Percentiles rank a stretch among this genome's conserved stretches.
These are phyloP conservation scores for Chlamydomonas incerta DNA, from an alignment of 139 green algal genomes.

Conservation along the genomic window DNA sequence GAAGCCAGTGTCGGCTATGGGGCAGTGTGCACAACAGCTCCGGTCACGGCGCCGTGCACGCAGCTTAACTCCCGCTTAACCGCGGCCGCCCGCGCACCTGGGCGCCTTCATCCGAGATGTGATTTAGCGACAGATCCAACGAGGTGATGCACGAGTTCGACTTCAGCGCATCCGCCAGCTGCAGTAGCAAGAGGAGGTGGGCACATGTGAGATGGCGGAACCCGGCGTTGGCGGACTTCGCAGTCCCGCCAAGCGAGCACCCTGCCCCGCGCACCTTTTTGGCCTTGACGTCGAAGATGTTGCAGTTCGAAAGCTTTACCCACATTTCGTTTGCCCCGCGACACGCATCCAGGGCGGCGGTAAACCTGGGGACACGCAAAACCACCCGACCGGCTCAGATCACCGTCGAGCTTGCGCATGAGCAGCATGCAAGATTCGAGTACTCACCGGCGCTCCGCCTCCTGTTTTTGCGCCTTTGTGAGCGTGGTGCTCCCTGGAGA, in stretches of 20 bases:
- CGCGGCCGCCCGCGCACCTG: constrained; percentile 43
- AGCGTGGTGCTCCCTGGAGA: neutral
- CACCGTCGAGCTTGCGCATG: neutral
- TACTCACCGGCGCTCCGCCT: constrained; percentile 40
- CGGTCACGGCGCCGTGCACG: no score
- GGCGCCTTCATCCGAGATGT: constrained; percentile 67
- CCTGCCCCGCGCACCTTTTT: constrained; percentile 46
- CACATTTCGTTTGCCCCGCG: constrained; percentile 60
- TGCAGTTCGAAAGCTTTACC: constrained; percentile 56
- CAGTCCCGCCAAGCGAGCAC: no score
- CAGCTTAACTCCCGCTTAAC: no score
- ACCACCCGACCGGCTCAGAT: no score
- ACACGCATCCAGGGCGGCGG: constrained; percentile 35
- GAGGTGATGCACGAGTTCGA: constrained; percentile 69
- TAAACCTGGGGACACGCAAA: constrained; percentile 38
- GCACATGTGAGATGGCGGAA: no score
- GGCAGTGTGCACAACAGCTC: no score
- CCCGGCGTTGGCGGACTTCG: no score
- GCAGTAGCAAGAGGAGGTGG: neutral
- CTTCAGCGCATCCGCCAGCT: constrained; percentile 68
- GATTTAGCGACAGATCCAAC: constrained; percentile 72
- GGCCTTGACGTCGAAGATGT: constrained; percentile 58
- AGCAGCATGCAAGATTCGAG: neutral
- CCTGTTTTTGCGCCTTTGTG: constrained; percentile 45
- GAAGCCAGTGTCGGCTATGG: no score